Evolutionary conservation across 176 grass and related monocot genomes (phyloP), one percentile per base, ranked within the genome.

Genomic region (Ampelocalamus luodianensis): DNA sequence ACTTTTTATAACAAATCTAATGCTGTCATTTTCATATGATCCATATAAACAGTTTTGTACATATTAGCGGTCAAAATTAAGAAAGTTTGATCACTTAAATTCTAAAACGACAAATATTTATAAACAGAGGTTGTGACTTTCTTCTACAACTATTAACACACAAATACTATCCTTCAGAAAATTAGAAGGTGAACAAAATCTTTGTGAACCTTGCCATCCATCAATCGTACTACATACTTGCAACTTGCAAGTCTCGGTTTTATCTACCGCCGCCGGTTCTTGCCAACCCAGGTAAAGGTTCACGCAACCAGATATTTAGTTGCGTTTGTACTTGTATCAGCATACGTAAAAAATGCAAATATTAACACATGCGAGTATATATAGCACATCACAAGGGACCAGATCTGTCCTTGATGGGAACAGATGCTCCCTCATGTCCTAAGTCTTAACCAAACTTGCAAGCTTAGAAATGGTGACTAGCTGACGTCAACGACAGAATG

Each of bases 361-460:
- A 63, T 84, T 53, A 79, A 71, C 69, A 79, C 76, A 79, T 79
- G 87, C 18, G 5, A 37, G 8, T 37, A 80, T 38, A 84, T 45
- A 67, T 16, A 48, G 49, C 38, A 66, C 44, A 40, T 38, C 82
- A 59, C 51, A 89, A 62, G 51, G 62, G 82, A 53, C 70, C 62
- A 70, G 53, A 66, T 72, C 46, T 59, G 81, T 59, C 60, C 61
- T 65, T 67, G 85, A 74, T 81, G 62, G 70, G 22, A 59, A 53
- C 85, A 75, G 11, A 58, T 68, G 59, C 26, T 10, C 42, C 15
- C 67, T 48, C 76, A 75, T 80, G 82, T 17, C 76, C 67, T 89
- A 89, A 80, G 82, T 17, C 76, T 75, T 89, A 89, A 80, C 77
- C 49, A 89, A 85, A 62, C 82, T 81, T 85, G 87, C 51, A 85